These are phyloP conservation scores for Neopestalotiopsis clavispora DNA, from an alignment of 2,329 filamentous ascomycete genomes.

Conservation along the genomic window DNA sequence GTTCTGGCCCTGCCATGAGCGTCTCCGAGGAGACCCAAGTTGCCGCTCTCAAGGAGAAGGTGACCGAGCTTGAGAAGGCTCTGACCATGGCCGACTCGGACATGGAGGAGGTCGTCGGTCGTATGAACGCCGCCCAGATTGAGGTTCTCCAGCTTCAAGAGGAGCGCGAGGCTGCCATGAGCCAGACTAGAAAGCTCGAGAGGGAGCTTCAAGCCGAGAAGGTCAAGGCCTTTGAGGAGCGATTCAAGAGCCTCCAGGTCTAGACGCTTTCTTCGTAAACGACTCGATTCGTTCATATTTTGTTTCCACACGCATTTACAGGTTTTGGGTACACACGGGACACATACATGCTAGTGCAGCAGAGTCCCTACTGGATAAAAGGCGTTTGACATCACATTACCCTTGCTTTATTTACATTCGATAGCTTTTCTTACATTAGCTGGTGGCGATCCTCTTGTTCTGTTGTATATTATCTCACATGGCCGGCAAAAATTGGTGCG, in stretches of 20 bases:
- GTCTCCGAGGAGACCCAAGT: slow-evolving; percentile 77
- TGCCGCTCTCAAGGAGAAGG: slow-evolving; percentile 75
- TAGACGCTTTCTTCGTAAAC: slow-evolving; percentile 9
- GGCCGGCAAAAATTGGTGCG: background rate
- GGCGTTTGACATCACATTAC: slow-evolving; percentile 24
- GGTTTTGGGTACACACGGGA: slow-evolving; percentile 20
- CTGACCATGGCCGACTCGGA: slow-evolving; percentile 76
- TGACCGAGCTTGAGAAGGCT: slow-evolving; percentile 83
- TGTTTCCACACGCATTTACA: slow-evolving; percentile 25
- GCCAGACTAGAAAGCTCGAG: slow-evolving; percentile 73
- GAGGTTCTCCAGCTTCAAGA: slow-evolving; percentile 81
- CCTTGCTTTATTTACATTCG: slow-evolving; percentile 19
- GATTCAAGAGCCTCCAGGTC: slow-evolving; percentile 36
- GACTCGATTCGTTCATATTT: background rate
- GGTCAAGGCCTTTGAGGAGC: slow-evolving; percentile 54
- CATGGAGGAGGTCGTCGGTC: slow-evolving; percentile 82
- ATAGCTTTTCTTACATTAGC: background rate
- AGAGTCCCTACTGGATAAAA: slow-evolving; percentile 19
- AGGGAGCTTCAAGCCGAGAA: slow-evolving; percentile 68
- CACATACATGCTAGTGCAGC: slow-evolving; percentile 23
- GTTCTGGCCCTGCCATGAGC: slow-evolving; percentile 61
- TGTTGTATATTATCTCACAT: slow-evolving; percentile 9
- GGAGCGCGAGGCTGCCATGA: slow-evolving; percentile 75
- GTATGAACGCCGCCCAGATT: slow-evolving; percentile 84
- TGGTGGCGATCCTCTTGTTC: background rate